Percentiles rank a stretch among this genome's conserved stretches.
Conservation (phyloP, 177 flowering plant species). For the Vitis hybrid region DNA sequence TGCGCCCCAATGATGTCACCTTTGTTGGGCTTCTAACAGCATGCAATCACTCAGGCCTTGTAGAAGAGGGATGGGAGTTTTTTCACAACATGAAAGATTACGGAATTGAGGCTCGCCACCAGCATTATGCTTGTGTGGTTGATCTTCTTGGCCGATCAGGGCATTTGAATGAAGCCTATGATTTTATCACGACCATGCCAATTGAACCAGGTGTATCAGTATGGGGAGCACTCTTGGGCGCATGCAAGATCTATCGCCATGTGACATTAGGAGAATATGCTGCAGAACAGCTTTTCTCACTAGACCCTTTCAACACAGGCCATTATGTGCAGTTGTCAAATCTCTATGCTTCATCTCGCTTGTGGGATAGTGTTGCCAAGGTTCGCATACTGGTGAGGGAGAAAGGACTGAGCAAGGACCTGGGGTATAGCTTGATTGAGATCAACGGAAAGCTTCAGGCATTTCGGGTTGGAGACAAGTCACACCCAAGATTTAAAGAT, state of each 20-base stretch:
- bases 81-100: conserved; percentile 51
- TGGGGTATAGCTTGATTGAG: conserved; percentile 56
- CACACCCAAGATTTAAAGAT: conserved; percentile 45
- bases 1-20: conserved; percentile 47
- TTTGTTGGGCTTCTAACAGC: conserved; percentile 61
- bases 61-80: conserved; percentile 51
- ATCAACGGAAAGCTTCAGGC: conserved; percentile 48
- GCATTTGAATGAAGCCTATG: conserved; percentile 40
- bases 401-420: conserved; percentile 53
- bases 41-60: conserved; percentile 64
- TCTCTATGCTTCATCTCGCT: conserved; percentile 54
- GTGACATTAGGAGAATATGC: conserved; percentile 60
- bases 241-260: conserved; percentile 53
- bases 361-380: conserved; percentile 49
- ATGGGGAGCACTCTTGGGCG: conserved; percentile 70
- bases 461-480: conserved; percentile 48
- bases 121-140: conserved; percentile 65
- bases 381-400: conserved; percentile 50
- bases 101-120: conserved; percentile 48
- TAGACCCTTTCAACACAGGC: conserved; percentile 58
- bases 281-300: conserved; percentile 45
- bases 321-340: conserved; percentile 71
- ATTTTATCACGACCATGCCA: conserved; percentile 52
- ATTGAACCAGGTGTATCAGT: conserved; percentile 49
- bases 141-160: conserved; percentile 71